Conservation (phyloP, 345 rosid genomes). For the Eucalyptus cloeziana region DNA sequence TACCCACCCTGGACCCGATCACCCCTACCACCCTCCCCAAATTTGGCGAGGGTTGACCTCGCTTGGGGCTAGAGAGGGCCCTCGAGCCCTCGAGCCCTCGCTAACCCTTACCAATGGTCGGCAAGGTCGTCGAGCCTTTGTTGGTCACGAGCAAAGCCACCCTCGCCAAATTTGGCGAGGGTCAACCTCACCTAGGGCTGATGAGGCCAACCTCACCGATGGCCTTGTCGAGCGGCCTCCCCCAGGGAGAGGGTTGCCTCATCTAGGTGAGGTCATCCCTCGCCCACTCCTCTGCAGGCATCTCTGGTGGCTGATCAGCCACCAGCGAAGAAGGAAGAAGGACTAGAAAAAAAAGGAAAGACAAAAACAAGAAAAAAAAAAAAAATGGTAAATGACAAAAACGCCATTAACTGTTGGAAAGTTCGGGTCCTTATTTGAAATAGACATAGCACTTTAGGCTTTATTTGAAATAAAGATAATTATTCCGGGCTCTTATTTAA, state of each 20-base stretch:
- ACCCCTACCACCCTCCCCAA: fast-evolving
- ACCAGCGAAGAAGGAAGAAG: fast-evolving
- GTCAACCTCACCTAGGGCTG: fast-evolving
- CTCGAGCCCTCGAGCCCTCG: too few relatives aligned
- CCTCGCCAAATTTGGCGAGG: fast-evolving
- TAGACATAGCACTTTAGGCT: fast-evolving
- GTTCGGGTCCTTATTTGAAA: fast-evolving
- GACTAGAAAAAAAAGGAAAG: too few relatives aligned
- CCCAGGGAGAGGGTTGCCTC: fast-evolving
- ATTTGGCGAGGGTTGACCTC: too few relatives aligned
- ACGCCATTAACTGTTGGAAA: fast-evolving
- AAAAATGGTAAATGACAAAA: fast-evolving
- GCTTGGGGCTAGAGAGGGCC: too few relatives aligned
- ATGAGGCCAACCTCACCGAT: fast-evolving
- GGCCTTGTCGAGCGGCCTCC: fast-evolving
- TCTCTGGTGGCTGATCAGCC: fast-evolving
- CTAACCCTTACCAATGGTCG: fast-evolving
- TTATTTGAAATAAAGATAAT: too few relatives aligned
- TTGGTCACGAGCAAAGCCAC: too few relatives aligned
- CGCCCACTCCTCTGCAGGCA: fast-evolving
- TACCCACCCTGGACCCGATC: too few relatives aligned
- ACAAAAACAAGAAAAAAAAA: too few relatives aligned
- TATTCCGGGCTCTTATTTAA: fast-evolving
- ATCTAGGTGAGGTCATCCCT: too few relatives aligned
- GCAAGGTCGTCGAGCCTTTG: fast-evolving